These are phyloP conservation scores for Capsella bursapastoris DNA, from an alignment of 345 rosid species.

Conservation along the genomic window DNA sequence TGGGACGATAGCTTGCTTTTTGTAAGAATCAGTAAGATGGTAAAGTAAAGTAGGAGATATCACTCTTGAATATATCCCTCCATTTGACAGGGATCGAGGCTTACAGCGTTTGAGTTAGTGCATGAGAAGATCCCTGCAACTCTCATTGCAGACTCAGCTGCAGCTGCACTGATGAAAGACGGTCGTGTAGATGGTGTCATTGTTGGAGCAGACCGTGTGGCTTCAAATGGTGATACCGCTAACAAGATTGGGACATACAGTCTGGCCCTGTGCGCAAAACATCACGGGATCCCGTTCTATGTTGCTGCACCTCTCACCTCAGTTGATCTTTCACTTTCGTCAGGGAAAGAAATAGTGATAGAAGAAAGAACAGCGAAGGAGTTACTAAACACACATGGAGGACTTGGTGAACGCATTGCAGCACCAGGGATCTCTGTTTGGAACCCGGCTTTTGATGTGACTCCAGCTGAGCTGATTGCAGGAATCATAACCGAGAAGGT, in stretches of 20 bases:
- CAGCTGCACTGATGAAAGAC: slow-evolving; percentile 89
- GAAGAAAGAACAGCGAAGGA: slow-evolving; percentile 88
- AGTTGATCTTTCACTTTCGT: slow-evolving; percentile 74
- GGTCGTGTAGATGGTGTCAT: slow-evolving; percentile 75
- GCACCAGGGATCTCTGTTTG: slow-evolving; percentile 89
- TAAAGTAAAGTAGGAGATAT: not conserved
- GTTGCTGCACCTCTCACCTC: slow-evolving; percentile 96
- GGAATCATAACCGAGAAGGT: slow-evolving; percentile 95
- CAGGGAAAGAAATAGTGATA: slow-evolving; percentile 75
- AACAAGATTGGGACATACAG: slow-evolving; percentile 98
- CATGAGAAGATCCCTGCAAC: slow-evolving; percentile 91
- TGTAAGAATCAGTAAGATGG: not conserved
- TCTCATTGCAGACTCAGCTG: slow-evolving; percentile 91
- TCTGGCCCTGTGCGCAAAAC: slow-evolving; percentile 80
- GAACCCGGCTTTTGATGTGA: slow-evolving; percentile 96
- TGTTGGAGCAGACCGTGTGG: slow-evolving; percentile 96
- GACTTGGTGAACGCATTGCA: slow-evolving; percentile 97
- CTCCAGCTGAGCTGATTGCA: slow-evolving; percentile 77
- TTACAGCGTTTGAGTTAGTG: slow-evolving; percentile 93
- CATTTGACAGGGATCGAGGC: slow-evolving; percentile 79
- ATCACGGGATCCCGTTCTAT: slow-evolving; percentile 74
- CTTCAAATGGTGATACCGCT: slow-evolving; percentile 97
- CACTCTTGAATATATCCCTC: no score
- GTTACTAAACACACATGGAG: slow-evolving; percentile 74
- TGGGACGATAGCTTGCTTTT: not conserved